Evolutionary conservation across 1,284 basidiomycete genomes (phyloP), one percentile per base, ranked within the genome.

Genomic region (Cystobasidium sp.): DNA sequence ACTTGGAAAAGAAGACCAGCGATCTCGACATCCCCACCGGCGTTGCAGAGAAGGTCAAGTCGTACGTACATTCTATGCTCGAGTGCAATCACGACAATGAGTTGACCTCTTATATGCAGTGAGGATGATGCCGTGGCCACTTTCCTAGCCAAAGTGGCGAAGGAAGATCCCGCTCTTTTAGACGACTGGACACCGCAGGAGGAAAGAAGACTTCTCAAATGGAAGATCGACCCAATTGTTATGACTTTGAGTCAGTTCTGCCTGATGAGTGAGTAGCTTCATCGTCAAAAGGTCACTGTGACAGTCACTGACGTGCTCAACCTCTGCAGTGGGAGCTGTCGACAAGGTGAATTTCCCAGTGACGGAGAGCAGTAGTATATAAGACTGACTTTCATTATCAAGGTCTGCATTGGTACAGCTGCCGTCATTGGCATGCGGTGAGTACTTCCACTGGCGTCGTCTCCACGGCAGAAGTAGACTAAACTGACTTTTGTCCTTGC

Each of bases 171-270:
- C 7, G 41, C 58, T 14, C 64, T 75, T 0, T 65, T 75, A 12
- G 64, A 63, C 2, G 69, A 70, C 4, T 73, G 65, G 64, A 58
- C 63, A 12, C 46, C 41, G 12, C 31, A 37, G 20, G 75, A 75
- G 31, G 75, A 75, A 62, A 41, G 58, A 43, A 47, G 59, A 43
- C 64, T 75, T 18, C 64, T 74, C 12, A 46, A 67, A 51, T 63
- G 63, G 49, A 64, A 74, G 69, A 73, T 75, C 20, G 75, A 75
- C 59, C 75, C 75, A 41, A 75, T 72, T 41, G 62, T 75, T 51
- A 68, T 75, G 69, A 75, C 75, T 0, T 37, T 75, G 9, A 55
- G 43, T 20, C 64, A 68, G 58, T 66, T 75, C 49, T 58, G 56
- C 49, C n/a, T 64, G 7, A 69, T 70, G 72, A 74, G 62, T 65